Conservation (phyloP, 1,284 basidiomycete species). For the Fomitopsis schrenkii region DNA sequence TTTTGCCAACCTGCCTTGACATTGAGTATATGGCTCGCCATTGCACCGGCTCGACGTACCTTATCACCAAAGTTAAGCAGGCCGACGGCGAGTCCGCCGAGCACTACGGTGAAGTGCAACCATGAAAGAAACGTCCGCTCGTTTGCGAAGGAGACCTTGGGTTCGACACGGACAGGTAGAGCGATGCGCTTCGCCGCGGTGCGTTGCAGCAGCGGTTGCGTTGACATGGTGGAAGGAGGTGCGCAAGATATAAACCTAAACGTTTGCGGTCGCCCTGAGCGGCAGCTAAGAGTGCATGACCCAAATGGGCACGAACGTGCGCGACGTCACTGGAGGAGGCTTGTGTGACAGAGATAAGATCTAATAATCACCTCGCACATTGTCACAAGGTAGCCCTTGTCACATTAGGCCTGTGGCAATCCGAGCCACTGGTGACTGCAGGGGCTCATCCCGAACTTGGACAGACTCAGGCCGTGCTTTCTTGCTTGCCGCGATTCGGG, state of each 20-base stretch:
- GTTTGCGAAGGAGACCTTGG: constrained; percentile 94
- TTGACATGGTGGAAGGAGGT: constrained; percentile 68
- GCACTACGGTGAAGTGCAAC: constrained; percentile 93
- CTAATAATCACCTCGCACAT: neutral
- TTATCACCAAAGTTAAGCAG: constrained; percentile 95
- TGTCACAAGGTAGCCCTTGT: neutral
- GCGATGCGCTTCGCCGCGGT: constrained; percentile 95
- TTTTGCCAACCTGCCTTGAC: constrained; percentile 70
- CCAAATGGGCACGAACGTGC: constrained; percentile 30
- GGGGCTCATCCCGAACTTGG: neutral
- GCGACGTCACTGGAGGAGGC: constrained; percentile 20
- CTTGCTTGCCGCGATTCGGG: neutral
- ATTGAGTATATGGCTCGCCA: neutral
- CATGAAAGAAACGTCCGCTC: constrained; percentile 95
- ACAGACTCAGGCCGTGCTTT: neutral
- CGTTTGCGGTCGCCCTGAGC: constrained; percentile 4
- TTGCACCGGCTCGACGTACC: constrained; percentile 37
- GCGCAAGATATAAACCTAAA: constrained; percentile 1
- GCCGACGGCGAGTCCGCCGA: constrained; percentile 94
- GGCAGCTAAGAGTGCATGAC: constrained; percentile 1
- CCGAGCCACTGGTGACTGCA: neutral
- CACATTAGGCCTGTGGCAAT: neutral
- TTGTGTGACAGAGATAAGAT: neutral
- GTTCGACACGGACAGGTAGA: constrained; percentile 90
- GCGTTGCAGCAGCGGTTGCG: constrained; percentile 95